Percentiles rank a stretch among this genome's conserved stretches.
Conservation (phyloP, 805 yeast species). For the Teunomyces barrocoloradensis region DNA sequence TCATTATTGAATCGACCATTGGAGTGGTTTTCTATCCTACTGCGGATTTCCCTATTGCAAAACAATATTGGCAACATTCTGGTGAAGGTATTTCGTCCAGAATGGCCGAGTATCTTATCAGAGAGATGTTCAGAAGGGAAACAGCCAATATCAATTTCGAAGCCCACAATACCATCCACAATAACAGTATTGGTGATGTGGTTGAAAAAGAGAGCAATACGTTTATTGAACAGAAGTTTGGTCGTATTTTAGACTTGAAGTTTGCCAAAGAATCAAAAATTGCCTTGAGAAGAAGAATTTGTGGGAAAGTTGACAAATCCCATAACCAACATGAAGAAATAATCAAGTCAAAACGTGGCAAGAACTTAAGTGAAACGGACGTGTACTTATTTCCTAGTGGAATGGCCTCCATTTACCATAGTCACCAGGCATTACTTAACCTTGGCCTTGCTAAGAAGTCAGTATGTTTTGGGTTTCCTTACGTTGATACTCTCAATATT, state of each 20-base stretch:
- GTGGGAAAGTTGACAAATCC: slow-evolving; percentile 55
- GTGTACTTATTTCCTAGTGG: slow-evolving; percentile 87
- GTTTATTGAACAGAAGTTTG: slow-evolving; percentile 86
- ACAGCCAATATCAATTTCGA: slow-evolving; percentile 11
- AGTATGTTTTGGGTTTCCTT: slow-evolving; percentile 95
- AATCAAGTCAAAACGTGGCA: slow-evolving; percentile 27
- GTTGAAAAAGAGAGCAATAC: slow-evolving; percentile 55
- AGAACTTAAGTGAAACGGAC: slow-evolving; percentile 51
- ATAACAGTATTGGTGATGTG: slow-evolving; percentile 14
- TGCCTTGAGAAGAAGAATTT: slow-evolving; percentile 72
- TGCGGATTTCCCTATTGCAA: slow-evolving; percentile 59
- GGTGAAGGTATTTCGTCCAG: slow-evolving; percentile 97
- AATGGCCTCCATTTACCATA: slow-evolving; percentile 85
- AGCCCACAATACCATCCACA: slow-evolving; percentile 17
- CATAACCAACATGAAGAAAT: slow-evolving; percentile 24
- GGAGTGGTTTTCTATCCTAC: slow-evolving; percentile 77
- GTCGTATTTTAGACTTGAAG: slow-evolving; percentile 79
- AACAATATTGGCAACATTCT: slow-evolving; percentile 93
- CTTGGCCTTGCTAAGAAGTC: slow-evolving; percentile 46
- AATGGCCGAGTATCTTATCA: slow-evolving; percentile 77
- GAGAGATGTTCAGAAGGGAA: slow-evolving; percentile 43
- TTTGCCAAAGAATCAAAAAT: slow-evolving; percentile 73
- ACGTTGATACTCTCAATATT: slow-evolving; percentile 86
- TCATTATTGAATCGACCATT: slow-evolving; percentile 63
- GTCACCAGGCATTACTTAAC: slow-evolving; percentile 59